These are phyloP conservation scores for Citrus trifoliata DNA, from an alignment of 345 rosid species.

Conservation along the genomic window DNA sequence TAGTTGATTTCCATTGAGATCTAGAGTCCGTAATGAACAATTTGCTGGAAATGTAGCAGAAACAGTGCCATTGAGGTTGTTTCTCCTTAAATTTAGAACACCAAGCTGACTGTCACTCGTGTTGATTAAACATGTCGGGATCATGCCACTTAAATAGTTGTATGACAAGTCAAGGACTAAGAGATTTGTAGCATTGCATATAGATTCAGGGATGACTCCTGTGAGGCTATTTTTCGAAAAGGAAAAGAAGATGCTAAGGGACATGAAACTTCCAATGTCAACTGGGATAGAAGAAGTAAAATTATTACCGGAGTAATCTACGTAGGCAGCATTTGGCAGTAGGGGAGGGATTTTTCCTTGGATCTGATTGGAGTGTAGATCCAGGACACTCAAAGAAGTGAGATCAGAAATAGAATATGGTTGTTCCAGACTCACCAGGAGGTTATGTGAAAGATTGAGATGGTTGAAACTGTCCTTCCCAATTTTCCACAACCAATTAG, in stretches of 20 bases:
- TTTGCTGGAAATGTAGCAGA: conserved; percentile 6
- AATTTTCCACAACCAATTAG: conserved; percentile 40
- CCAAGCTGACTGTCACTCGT: not conserved
- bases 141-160: conserved; percentile 27
- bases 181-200: conserved; percentile 22
- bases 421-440: conserved; percentile 5
- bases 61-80: conserved; percentile 16
- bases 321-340: not conserved
- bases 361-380: conserved; percentile 31
- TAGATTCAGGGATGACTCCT: conserved; percentile 32
- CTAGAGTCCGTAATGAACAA: conserved; percentile 25
- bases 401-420: not conserved
- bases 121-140: conserved; percentile 19
- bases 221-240: conserved; percentile 26
- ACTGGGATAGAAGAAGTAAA: conserved; percentile 17
- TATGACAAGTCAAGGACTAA: conserved; percentile 36
- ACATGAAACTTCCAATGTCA: conserved; percentile 13
- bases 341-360: conserved; percentile 18
- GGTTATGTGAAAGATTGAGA: conserved; percentile 21
- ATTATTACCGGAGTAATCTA: conserved; percentile 36
- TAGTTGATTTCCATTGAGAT: conserved; percentile 28
- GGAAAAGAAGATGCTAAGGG: conserved; percentile 16
- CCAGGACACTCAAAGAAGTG: not conserved
- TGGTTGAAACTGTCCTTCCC: not conserved
- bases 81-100: conserved; percentile 31